Evolutionary conservation across 2,329 filamentous ascomycete species (phyloP).

Genomic region (Monilinia aucupariae): DNA sequence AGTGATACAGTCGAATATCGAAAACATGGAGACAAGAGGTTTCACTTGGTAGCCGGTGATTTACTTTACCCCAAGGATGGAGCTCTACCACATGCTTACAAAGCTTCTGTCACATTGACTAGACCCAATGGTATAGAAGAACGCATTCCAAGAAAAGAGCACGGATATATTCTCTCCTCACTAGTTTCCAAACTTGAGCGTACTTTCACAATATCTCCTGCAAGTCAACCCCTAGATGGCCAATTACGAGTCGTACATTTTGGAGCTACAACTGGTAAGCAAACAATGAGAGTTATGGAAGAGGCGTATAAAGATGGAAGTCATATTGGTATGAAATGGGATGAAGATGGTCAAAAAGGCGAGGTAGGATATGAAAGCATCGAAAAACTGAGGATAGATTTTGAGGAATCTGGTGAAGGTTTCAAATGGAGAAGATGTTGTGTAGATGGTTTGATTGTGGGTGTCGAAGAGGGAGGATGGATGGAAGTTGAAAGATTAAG

Average conservation of each 20-base stretch:
- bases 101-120: constrained; percentile 43
- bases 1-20: constrained; percentile 81
- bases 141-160: constrained; percentile 41
- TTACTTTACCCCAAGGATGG: constrained; percentile 56
- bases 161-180: constrained; percentile 72
- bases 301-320: constrained; percentile 53
- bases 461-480: constrained; percentile 63
- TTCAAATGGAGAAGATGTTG: constrained; percentile 76
- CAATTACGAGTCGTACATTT: constrained; percentile 70
- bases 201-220: constrained; percentile 75
- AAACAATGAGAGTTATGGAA: constrained; percentile 73
- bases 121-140: constrained; percentile 32
- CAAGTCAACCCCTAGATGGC: constrained; percentile 63
- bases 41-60: constrained; percentile 76
- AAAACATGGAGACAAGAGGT: constrained; percentile 68
- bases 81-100: constrained; percentile 50
- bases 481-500: constrained; percentile 56
- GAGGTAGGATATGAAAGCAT: constrained; percentile 69
- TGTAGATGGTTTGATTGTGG: constrained; percentile 84
- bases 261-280: constrained; percentile 56
- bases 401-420: constrained; percentile 63
- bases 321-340: constrained; percentile 44
- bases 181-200: constrained; percentile 77
- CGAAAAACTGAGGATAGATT: constrained; percentile 59
- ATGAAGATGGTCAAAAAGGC: constrained; percentile 18